Evolutionary conservation across 306 rosid genomes (phyloP).

Genomic region (Delonix regia): DNA sequence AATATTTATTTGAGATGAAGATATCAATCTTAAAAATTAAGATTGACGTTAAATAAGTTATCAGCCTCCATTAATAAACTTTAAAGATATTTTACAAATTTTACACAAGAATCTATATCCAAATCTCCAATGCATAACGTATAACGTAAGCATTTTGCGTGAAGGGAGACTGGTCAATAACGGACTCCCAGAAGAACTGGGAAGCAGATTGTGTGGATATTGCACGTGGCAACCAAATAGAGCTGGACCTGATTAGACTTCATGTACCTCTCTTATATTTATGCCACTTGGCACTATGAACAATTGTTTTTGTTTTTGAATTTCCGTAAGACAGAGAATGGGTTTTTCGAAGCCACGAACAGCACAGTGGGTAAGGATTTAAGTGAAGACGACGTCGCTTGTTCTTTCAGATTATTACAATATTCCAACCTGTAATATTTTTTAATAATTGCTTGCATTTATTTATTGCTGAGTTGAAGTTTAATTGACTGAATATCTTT

Average conservation of each 20-base stretch:
- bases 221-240: not conserved
- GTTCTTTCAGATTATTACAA: not conserved
- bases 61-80: not conserved
- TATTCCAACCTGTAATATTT: not conserved
- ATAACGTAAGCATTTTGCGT: too few species aligned
- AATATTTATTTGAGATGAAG: too few species aligned
- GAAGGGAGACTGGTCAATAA: too few species aligned
- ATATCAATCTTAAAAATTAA: too few species aligned
- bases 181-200: too few species aligned
- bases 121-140: too few species aligned
- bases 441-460: not conserved
- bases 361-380: not conserved
- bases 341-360: not conserved
- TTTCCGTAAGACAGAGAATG: not conserved
- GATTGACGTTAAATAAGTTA: too few species aligned
- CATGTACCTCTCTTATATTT: not conserved
- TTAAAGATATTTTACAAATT: too few species aligned
- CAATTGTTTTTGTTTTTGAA: not conserved
- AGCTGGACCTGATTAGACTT: not conserved
- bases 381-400: conserved; percentile 7
- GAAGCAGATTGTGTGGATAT: not conserved
- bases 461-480: not conserved
- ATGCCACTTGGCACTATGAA: not conserved
- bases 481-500: not conserved
- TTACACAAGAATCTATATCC: too few species aligned